Evolutionary conservation across 1,284 basidiomycete species (phyloP), one percentile per base, ranked within the genome.

Genomic region (Melampsora larici-populina): DNA sequence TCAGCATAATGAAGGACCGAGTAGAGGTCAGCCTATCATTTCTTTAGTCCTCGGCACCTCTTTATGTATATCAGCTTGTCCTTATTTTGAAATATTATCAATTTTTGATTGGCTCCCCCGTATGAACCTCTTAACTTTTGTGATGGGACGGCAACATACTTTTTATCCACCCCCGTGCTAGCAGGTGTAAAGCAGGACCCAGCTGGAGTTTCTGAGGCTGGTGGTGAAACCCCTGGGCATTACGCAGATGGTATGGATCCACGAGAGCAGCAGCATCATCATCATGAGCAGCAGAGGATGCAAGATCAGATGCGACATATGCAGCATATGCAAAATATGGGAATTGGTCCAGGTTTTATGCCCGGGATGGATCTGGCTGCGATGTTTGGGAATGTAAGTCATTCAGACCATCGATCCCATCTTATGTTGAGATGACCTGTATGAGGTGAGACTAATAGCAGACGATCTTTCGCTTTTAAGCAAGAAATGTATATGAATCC

Each of bases 401-500:
- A 60, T 40, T 60, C 11, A n/a, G 63, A 64, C 55, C 55, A 58
- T 58, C 6, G 55, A 15, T 58, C 26, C 26, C 55, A 43, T 43
- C 40, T 43, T 43, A 43, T 13, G 13, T 43, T 13, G 40, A 43
- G 6, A 58, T 29, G 1, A 24, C 11, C 26, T 58, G 55, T 58
- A 24, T n/a, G 55, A 58, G 13, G 21, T 58, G 55, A 68, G 58
- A 68, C 73, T 75, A 17, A 75, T 69, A n/a, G 24, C 15, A 36
- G 24, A 26, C 33, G 18, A 24, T 43, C 11, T 58, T 24, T 29
- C n/a, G 31, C 18, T 67, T 43, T 55, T 21, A 67, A 76, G 73
- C 73, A 69, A 76, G 73, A 76, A 21, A 76, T 76, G 73, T 76
- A 67, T 43, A 76, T 76, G 73, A 76, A 76, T 63, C 64, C 64